Evolutionary conservation across 108 stramenopile species (phyloP).

Genomic region (Cyclotella choctawhatcheeana): DNA sequence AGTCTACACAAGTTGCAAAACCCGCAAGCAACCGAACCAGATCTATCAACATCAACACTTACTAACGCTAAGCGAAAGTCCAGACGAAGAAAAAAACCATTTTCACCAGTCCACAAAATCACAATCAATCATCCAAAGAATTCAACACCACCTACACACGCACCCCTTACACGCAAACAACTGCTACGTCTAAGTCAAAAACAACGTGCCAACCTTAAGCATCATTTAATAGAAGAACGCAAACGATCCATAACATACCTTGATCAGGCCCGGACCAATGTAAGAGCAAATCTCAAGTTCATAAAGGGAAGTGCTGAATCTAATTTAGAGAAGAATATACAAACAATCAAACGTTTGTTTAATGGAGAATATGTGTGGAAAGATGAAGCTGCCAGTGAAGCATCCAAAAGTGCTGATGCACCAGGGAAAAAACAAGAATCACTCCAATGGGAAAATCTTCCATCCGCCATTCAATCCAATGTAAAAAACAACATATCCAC

Average conservation of each 20-base stretch:
- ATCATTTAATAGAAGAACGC: not conserved
- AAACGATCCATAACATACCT: constrained; percentile 11
- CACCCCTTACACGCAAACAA: constrained; percentile 38
- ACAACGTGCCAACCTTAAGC: constrained; percentile 22
- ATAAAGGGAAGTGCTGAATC: constrained; percentile 14
- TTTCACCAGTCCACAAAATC: constrained; percentile 28
- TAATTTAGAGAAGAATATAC: constrained; percentile 41
- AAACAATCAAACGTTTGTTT: constrained; percentile 33
- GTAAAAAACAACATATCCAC: constrained; percentile 24
- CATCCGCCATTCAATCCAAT: constrained; percentile 34
- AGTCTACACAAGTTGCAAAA: too few species aligned
- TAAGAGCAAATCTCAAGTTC: constrained; percentile 37
- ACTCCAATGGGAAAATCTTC: constrained; percentile 35
- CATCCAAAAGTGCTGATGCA: not conserved
- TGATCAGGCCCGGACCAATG: constrained; percentile 33
- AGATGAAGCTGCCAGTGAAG: not conserved
- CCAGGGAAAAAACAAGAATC: not conserved
- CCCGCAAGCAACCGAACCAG: too few species aligned
- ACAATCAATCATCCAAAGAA: constrained; percentile 30
- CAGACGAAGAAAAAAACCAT: constrained; percentile 7
- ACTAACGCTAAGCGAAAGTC: not conserved
- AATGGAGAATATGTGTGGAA: constrained; percentile 39
- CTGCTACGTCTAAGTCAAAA: constrained; percentile 31
- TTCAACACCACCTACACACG: constrained; percentile 1
- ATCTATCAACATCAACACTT: too few species aligned